These are phyloP conservation scores for Fusarium buxicola DNA, from an alignment of 2,329 filamentous ascomycete species.

Conservation along the genomic window DNA sequence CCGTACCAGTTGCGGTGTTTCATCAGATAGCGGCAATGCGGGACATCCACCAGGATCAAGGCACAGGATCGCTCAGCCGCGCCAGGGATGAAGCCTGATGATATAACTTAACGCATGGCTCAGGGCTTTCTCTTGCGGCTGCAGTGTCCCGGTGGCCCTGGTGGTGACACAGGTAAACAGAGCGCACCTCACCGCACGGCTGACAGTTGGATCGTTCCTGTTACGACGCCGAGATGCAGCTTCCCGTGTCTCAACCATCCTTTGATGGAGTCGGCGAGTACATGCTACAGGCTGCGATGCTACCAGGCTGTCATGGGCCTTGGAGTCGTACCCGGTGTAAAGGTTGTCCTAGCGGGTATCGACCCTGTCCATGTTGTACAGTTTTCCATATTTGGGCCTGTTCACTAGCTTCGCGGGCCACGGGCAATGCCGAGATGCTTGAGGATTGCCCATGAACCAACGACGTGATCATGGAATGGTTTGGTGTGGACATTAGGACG, in stretches of 20 bases:
- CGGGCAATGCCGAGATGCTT: neutral
- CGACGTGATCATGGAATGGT: neutral
- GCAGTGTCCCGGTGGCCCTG: conserved; percentile 23
- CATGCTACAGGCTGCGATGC: conserved; percentile 8
- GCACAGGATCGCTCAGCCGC: neutral
- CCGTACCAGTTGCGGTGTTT: neutral
- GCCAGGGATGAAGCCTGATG: neutral
- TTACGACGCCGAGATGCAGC: conserved; percentile 19
- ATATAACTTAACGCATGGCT: conserved; percentile 6
- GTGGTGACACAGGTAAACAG: conserved; percentile 2
- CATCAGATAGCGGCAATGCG: too few species aligned
- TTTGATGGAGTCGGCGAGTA: neutral
- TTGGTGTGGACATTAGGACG: conserved; percentile 3
- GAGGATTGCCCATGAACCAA: neutral
- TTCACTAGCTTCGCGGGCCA: neutral
- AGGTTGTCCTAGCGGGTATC: conserved; percentile 8
- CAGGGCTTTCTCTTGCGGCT: conserved; percentile 28
- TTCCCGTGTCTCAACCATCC: conserved; percentile 12
- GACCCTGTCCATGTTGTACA: conserved; percentile 13
- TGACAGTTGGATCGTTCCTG: conserved; percentile 27
- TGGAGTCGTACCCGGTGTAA: conserved; percentile 11
- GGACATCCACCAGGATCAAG: neutral
- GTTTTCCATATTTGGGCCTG: conserved; percentile 2
- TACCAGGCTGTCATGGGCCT: conserved; percentile 9
- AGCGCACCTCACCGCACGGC: conserved; percentile 11